Conservation (phyloP, 768 basidiomycete genomes). For the Collybia sordida region DNA sequence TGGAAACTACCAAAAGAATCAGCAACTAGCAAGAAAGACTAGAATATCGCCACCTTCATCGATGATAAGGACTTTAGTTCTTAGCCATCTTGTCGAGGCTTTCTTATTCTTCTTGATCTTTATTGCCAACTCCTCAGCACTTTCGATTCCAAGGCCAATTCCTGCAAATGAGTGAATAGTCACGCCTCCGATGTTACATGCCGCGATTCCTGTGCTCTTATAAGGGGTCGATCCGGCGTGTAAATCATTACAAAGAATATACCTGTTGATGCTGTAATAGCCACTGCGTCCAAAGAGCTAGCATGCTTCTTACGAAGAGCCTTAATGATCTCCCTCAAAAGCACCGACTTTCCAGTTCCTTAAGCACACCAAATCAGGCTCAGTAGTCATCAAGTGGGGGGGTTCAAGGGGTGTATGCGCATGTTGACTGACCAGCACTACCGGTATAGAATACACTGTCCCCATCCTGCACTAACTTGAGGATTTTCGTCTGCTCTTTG, state of each 20-base stretch:
- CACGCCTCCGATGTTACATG: slow-evolving; percentile 95
- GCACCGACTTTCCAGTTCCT: slow-evolving; percentile 97
- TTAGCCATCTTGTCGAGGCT: slow-evolving; percentile 73
- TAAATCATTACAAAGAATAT: slow-evolving; percentile 1
- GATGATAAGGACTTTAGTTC: slow-evolving; percentile 82
- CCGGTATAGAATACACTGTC: slow-evolving; percentile 94
- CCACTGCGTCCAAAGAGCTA: slow-evolving; percentile 70
- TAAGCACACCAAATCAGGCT: slow-evolving; percentile 1
- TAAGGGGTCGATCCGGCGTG: background rate
- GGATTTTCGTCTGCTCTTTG: slow-evolving; percentile 81
- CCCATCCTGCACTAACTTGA: slow-evolving; percentile 71
- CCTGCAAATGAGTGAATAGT: slow-evolving; percentile 97
- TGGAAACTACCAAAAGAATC: slow-evolving; percentile 69
- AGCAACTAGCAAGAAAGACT: background rate
- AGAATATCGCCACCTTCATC: slow-evolving; percentile 60
- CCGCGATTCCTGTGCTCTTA: slow-evolving; percentile 71
- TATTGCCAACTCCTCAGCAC: slow-evolving; percentile 54
- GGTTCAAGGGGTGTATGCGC: slow-evolving; percentile 14
- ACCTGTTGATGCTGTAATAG: slow-evolving; percentile 95
- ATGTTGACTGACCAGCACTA: slow-evolving; percentile 69
- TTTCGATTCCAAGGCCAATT: slow-evolving; percentile 79
- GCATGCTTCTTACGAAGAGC: slow-evolving; percentile 55
- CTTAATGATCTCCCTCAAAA: slow-evolving; percentile 89
- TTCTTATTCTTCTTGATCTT: slow-evolving; percentile 86
- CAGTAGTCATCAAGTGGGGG: background rate